Percentiles rank a stretch among this genome's conserved stretches.
Evolutionary conservation across 2,329 filamentous ascomycete species (phyloP).

Genomic region (Aspergillus nomiae): DNA sequence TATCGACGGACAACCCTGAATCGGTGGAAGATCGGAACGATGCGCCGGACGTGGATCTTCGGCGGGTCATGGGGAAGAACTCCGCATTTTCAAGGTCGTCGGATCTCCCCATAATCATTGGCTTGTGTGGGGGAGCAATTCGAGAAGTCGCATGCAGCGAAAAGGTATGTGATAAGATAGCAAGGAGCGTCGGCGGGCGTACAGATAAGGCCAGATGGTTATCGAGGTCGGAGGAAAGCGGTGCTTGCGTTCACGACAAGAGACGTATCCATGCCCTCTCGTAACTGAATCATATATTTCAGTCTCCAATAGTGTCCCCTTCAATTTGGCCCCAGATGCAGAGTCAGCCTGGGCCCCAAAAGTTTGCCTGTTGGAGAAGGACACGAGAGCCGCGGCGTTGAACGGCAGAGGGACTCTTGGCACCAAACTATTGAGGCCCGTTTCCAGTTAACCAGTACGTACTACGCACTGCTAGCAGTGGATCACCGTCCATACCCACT

Average conservation of each 20-base stretch:
- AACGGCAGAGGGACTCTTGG: neutral
- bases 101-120: constrained; percentile 28
- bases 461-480: too few relatives aligned
- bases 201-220: constrained; percentile 2
- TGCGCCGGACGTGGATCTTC: constrained; percentile 25
- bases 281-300: neutral
- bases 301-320: neutral
- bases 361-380: neutral
- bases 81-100: constrained; percentile 28
- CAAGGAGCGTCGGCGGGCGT: neutral
- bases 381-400: neutral
- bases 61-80: constrained; percentile 30
- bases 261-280: neutral
- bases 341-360: neutral
- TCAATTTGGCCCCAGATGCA: neutral
- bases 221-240: neutral
- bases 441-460: neutral
- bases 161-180: constrained; percentile 1
- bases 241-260: neutral
- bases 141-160: neutral
- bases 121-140: constrained; percentile 9
- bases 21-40: constrained; percentile 34
- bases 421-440: neutral
- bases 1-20: constrained; percentile 37
- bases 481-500: neutral